Percentiles rank a stretch among this genome's conserved stretches.
These are phyloP conservation scores for Coniochaeta hoffmannii DNA, from an alignment of 2,329 filamentous ascomycete species.

Conservation along the genomic window DNA sequence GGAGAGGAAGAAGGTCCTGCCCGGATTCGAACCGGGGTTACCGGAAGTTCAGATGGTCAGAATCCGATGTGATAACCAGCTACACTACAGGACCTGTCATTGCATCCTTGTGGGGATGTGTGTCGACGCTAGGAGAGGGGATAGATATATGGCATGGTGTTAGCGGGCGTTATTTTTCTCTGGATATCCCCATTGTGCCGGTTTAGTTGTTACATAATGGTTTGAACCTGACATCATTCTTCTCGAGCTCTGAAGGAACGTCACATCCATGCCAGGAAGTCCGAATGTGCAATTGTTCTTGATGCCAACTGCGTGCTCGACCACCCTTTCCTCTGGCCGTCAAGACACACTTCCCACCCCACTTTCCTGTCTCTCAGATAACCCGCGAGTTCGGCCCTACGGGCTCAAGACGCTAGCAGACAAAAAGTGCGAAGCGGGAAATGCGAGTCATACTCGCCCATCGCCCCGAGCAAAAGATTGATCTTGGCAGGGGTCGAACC, in stretches of 20 bases:
- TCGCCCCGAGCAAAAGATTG: neutral
- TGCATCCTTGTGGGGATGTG: neutral
- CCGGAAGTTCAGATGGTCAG: neutral
- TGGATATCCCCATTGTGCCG: neutral
- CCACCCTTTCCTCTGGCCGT: no score
- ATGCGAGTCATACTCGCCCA: neutral
- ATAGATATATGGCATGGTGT: neutral
- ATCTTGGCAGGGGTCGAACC: constrained; percentile 13
- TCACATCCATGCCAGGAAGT: no score
- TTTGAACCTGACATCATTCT: neutral
- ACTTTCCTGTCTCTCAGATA: no score
- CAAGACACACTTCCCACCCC: no score
- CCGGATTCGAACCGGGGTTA: neutral
- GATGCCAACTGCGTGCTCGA: no score
- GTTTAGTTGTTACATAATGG: neutral
- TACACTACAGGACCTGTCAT: neutral
- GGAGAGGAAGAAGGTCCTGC: neutral
- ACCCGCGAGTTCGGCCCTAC: no score
- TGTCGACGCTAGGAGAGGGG: neutral
- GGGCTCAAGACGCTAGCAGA: no score
- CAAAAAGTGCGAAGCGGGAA: neutral
- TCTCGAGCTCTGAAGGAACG: no score
- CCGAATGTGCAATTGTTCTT: no score
- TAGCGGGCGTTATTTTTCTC: neutral
- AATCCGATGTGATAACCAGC: neutral